phyloP scores from a whole-genome alignment of 1,284 basidiomycete species.

The Chalciporus sp. region DNA sequence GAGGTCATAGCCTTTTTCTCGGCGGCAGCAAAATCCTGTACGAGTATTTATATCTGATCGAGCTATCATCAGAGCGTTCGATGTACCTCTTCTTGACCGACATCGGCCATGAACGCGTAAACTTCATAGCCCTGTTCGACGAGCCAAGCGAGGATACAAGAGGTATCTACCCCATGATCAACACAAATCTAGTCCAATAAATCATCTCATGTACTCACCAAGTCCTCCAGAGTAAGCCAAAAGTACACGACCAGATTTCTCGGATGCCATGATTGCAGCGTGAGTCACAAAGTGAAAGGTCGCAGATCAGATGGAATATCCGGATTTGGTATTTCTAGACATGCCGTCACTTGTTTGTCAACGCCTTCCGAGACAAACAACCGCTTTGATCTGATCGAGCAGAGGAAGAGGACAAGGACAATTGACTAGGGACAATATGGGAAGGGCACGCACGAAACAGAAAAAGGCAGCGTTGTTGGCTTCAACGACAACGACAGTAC shows the following conservation, averaged over 20 bases:
- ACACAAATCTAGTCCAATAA: neutral
- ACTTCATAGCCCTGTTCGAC: slow-evolving; percentile 99
- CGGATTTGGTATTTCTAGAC: neutral
- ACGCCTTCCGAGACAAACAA: slow-evolving; percentile 27
- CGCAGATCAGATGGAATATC: neutral
- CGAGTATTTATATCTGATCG: neutral
- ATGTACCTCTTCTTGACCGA: slow-evolving; percentile 93
- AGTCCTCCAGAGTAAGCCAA: slow-evolving; percentile 98
- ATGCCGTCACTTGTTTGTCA: slow-evolving; percentile 16
- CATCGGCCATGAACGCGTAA: slow-evolving; percentile 98
- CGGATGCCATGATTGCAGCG: slow-evolving; percentile 15
- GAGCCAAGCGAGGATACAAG: slow-evolving; percentile 95
- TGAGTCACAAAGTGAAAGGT: neutral
- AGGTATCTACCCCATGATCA: slow-evolving; percentile 69
- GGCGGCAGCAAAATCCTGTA: slow-evolving; percentile 92
- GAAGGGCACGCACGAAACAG: slow-evolving; percentile 59
- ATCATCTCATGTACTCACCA: slow-evolving; percentile 56
- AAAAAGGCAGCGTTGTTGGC: slow-evolving; percentile 46
- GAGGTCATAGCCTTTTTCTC: slow-evolving; percentile 89
- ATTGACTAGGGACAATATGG: slow-evolving; percentile 48
- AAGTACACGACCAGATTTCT: slow-evolving; percentile 74
- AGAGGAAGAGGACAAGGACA: neutral
- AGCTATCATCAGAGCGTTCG: neutral
- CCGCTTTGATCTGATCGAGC: slow-evolving; percentile 11
- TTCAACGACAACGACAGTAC: slow-evolving; percentile 22